Conservation (phyloP, 2,329 filamentous ascomycete genomes). For the Xylaria sp. region DNA sequence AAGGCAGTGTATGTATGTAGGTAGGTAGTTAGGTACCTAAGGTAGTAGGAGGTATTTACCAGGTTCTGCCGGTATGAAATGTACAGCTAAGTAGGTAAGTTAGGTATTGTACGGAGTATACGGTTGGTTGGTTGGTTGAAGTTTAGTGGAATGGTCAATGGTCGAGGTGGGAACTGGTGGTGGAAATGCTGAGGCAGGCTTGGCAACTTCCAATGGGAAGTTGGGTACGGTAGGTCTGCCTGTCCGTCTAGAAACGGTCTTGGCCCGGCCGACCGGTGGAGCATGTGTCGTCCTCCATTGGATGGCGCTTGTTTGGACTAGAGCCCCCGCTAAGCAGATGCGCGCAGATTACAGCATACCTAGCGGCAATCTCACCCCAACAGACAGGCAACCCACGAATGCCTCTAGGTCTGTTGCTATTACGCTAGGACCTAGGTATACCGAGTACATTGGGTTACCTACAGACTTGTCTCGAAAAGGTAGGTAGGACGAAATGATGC, state of each 20-base stretch:
- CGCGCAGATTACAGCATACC: slow-evolving; percentile 18
- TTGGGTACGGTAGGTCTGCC: not conserved
- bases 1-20: not conserved
- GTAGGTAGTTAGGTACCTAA: not conserved
- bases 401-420: not conserved
- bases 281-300: slow-evolving; percentile 19
- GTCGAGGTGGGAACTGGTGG: not conserved
- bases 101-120: slow-evolving; percentile 17
- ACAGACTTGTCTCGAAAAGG: not conserved
- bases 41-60: not conserved
- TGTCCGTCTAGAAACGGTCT: slow-evolving; percentile 20
- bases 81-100: not conserved
- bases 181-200: slow-evolving; percentile 4
- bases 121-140: not conserved
- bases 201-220: not conserved
- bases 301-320: slow-evolving; percentile 27
- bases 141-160: not conserved
- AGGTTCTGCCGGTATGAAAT: not conserved
- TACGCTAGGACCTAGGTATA: not conserved
- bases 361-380: slow-evolving; percentile 22
- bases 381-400: slow-evolving; percentile 8
- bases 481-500: not conserved
- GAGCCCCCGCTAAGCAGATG: slow-evolving; percentile 13
- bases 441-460: not conserved
- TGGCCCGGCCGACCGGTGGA: slow-evolving; percentile 26